Conservation (phyloP, 108 stramenopile genomes). For the Fragilaria radians region DNA sequence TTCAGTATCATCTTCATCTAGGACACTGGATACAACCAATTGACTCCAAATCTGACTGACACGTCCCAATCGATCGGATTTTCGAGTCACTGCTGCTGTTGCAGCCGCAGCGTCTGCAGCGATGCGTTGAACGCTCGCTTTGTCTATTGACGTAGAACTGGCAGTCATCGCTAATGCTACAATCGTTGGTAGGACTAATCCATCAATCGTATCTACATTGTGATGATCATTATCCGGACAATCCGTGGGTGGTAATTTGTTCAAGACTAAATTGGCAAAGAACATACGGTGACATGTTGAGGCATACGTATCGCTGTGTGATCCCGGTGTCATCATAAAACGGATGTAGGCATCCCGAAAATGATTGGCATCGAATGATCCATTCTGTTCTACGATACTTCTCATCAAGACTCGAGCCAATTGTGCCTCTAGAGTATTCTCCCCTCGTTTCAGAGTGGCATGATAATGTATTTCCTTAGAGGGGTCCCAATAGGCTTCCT, state of each 20-base stretch:
- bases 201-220: conserved; percentile 88
- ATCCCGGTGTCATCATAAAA: conserved; percentile 81
- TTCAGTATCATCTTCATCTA: conserved; percentile 11
- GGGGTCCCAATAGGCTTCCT: conserved; percentile 68
- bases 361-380: conserved; percentile 41
- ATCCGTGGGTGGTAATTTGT: conserved; percentile 40
- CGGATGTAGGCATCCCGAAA: conserved; percentile 70
- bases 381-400: conserved; percentile 38
- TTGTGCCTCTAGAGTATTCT: conserved; percentile 78
- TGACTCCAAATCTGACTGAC: conserved; percentile 35
- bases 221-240: conserved; percentile 90
- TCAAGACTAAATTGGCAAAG: conserved; percentile 70
- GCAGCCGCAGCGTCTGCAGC: conserved; percentile 28
- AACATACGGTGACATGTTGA: conserved; percentile 90
- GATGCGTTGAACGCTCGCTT: neutral
- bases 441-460: conserved; percentile 64
- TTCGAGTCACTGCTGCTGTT: conserved; percentile 52
- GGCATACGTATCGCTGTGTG: conserved; percentile 87
- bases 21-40: conserved; percentile 27
- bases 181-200: conserved; percentile 64
- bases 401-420: conserved; percentile 64
- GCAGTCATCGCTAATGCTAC: conserved; percentile 42
- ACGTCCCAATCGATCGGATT: conserved; percentile 32
- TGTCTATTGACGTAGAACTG: conserved; percentile 9
- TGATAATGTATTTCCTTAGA: conserved; percentile 76